A percentile compares a stretch with the other conserved stretches of the same genome.
Evolutionary conservation across 2,329 filamentous ascomycete genomes (phyloP).

Genomic region (Sclerotiophoma versabilis): DNA sequence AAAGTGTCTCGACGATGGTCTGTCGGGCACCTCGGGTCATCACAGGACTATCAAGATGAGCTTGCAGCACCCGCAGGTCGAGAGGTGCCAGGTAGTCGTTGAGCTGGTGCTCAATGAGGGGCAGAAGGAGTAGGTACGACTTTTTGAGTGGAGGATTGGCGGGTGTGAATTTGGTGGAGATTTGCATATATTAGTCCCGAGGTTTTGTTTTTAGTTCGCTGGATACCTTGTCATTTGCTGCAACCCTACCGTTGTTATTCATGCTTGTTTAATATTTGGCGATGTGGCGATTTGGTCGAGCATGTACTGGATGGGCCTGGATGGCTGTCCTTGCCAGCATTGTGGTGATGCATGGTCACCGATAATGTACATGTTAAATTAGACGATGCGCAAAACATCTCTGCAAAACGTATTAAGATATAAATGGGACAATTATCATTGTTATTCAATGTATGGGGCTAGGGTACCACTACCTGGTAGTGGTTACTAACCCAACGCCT

Average conservation of each 20-base stretch:
- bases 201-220: conserved; percentile 4
- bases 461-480: not conserved
- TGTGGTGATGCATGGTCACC: not conserved
- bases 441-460: not conserved
- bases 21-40: conserved; percentile 47
- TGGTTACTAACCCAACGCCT: not conserved
- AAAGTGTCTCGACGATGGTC: conserved; percentile 79
- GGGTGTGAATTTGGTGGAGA: not conserved
- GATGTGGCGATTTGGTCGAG: not conserved
- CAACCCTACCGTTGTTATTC: not conserved
- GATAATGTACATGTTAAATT: not conserved
- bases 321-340: not conserved
- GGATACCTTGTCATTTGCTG: conserved; percentile 13
- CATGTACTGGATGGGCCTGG: not conserved
- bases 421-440: too few species aligned
- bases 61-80: conserved; percentile 90
- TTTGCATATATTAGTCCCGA: conserved; percentile 4
- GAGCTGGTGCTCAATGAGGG: conserved; percentile 94
- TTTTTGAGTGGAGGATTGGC: not conserved
- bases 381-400: not conserved
- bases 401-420: not conserved
- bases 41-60: conserved; percentile 87
- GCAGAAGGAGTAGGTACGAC: conserved; percentile 60
- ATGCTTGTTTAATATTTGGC: not conserved
- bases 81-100: conserved; percentile 84